Conservation (phyloP, 148 eudicot species). For the Gaultheria prostrata region DNA sequence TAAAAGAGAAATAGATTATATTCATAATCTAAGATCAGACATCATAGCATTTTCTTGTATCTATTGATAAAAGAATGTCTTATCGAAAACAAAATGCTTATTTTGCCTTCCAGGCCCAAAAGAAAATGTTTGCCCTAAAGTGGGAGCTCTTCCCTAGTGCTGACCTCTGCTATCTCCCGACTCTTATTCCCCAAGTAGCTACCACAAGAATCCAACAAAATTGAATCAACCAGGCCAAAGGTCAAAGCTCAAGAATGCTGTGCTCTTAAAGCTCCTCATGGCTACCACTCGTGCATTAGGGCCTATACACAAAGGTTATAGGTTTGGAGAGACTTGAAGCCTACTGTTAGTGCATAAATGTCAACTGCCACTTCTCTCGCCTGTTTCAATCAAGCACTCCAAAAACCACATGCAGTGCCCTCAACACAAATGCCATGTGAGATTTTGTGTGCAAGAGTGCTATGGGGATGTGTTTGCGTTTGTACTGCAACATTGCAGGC, state of each 20-base stretch:
- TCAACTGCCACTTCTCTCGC: background rate
- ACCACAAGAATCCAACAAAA: background rate
- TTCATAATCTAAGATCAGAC: background rate
- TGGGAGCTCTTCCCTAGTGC: background rate
- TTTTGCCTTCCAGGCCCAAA: background rate
- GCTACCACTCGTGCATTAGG: background rate
- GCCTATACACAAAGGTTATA: background rate
- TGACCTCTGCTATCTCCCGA: background rate
- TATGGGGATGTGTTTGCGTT: background rate
- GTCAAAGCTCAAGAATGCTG: background rate
- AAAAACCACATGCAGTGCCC: background rate
- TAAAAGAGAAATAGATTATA: background rate
- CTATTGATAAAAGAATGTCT: background rate
- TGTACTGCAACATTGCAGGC: background rate
- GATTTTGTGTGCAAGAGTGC: background rate
- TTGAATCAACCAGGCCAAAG: background rate
- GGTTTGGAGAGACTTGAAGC: background rate
- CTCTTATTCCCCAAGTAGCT: background rate
- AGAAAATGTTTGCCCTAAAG: background rate
- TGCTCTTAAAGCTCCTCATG: slow-evolving; percentile 1
- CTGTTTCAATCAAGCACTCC: background rate
- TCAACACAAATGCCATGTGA: background rate
- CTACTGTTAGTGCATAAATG: background rate
- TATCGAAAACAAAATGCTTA: background rate
- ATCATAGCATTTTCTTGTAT: background rate